A percentile compares a stretch with the other conserved stretches of the same genome.
phyloP scores from a whole-genome alignment of 768 basidiomycete species.

The Baorangia bicolor region DNA sequence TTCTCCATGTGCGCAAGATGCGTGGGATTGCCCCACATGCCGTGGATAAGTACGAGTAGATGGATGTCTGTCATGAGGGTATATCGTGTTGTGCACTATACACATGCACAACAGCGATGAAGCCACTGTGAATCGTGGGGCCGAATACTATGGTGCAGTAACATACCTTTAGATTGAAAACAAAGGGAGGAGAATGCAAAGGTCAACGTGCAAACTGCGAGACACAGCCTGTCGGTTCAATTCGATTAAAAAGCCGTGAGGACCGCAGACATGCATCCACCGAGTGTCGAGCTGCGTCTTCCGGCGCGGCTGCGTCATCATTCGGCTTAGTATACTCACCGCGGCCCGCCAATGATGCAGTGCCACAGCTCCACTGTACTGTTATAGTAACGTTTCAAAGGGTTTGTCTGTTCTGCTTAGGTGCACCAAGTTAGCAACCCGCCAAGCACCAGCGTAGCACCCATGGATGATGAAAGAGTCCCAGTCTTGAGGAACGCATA shows the following conservation, averaged over 20 bases:
- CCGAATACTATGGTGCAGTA: background rate
- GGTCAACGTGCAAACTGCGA: conserved; percentile 5
- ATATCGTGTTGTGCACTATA: conserved; percentile 2
- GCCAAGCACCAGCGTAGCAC: background rate
- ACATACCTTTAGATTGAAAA: conserved; percentile 1
- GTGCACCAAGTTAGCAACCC: background rate
- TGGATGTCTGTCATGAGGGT: conserved; percentile 34
- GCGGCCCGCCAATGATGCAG: background rate
- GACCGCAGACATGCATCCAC: background rate
- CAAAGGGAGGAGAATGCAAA: background rate
- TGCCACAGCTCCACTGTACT: conserved; percentile 8
- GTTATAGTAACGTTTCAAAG: too few relatives aligned
- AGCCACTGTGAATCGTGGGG: background rate
- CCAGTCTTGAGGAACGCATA: too few relatives aligned
- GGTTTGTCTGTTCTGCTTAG: background rate
- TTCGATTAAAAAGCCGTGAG: background rate
- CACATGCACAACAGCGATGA: background rate
- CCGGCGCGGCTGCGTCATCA: background rate
- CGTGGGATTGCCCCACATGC: conserved; percentile 80
- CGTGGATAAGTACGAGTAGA: conserved; percentile 46
- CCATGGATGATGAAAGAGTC: background rate
- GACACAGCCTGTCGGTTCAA: background rate
- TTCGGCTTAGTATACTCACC: background rate
- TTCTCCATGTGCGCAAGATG: conserved; percentile 62
- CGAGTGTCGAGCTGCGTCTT: background rate